phyloP scores from a whole-genome alignment of 371 early-diverging fungal genomes.

The Mucor mucedo region DNA sequence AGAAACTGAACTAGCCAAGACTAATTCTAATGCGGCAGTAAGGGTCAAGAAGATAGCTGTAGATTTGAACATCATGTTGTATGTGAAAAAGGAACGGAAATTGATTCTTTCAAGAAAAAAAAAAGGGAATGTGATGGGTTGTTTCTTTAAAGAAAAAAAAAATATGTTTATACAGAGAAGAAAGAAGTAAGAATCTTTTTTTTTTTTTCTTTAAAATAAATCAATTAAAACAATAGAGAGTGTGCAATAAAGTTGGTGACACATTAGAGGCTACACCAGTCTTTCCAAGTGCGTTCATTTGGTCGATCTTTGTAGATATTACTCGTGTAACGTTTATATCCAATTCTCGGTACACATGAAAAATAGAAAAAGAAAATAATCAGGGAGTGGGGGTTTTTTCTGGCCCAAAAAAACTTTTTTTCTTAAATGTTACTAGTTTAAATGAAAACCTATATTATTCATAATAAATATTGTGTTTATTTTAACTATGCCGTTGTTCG shows the following conservation, averaged over 20 bases:
- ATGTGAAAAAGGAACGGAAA: slow-evolving; percentile 18
- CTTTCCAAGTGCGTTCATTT: slow-evolving; percentile 1
- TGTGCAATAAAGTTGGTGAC: slow-evolving; percentile 29
- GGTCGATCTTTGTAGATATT: slow-evolving; percentile 13
- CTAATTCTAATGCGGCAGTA: slow-evolving; percentile 23
- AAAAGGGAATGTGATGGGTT: slow-evolving; percentile 6
- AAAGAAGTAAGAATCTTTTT: slow-evolving; percentile 5
- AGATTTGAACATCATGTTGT: slow-evolving; percentile 19
- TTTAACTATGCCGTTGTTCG: background rate
- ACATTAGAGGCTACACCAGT: slow-evolving; percentile 9
- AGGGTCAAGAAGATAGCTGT: slow-evolving; percentile 22
- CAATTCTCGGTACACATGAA: background rate
- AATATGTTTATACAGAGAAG: background rate
- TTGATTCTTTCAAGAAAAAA: background rate
- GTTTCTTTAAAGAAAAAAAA: slow-evolving; percentile 1
- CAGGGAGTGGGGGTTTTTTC: background rate
- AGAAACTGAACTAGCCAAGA: slow-evolving; percentile 32
- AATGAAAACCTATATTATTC: background rate
- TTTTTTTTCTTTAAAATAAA: background rate
- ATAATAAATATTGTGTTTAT: background rate
- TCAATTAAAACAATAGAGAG: background rate
- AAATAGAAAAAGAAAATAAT: too few species aligned
- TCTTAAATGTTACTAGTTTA: background rate
- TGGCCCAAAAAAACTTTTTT: background rate
- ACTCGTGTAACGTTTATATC: slow-evolving; percentile 11